Base-by-base conservation (phyloP, 2,329 filamentous ascomycete genomes). In the Colletotrichum brevisporum region DNA sequence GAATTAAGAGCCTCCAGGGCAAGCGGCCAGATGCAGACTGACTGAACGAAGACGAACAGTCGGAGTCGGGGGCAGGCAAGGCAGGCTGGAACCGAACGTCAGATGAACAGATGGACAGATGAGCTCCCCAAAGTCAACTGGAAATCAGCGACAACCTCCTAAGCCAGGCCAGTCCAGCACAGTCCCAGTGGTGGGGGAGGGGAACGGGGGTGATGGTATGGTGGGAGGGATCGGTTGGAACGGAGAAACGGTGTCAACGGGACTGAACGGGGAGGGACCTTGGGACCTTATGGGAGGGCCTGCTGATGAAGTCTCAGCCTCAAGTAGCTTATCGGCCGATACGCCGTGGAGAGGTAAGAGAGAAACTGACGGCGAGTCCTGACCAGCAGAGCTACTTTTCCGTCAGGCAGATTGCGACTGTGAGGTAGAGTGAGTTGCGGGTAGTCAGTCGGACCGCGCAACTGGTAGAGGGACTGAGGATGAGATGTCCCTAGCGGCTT, bases 281-380 rank as follows among this genome's bases (percentile, higher is more conserved):
- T 66, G 67, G 67, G 67, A 69, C 67, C 67, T 69, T 61, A 56
- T 66, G 67, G 31, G 62, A 69, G 73, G 75, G 75, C 79, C 81
- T 82, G 80, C 80, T 82, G 80, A 82, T 81, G 75, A 76, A 59
- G 76, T 78, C 79, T 81, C 79, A 82, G 80, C 79, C 79, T 83
- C 79, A 67, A 69, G 62, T 69, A 52, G 62, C 61, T 52, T 53
- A 51, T 66, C 56, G 67, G 63, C 62, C 50, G 45, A 50, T 47
- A 43, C 36, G 6, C 58, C 15, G 58, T 48, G 27, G 9, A 62
- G 59, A 62, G 48, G 21, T 24, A 24, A 24, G 21, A 24, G 21
- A 24, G 21, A 54, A 50, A 61, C 58, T 54, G 59, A 62, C 59
- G 18, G 59, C 47, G 47, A 43, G 58, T 53, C 58, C 47, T 63